phyloP scores from a whole-genome alignment of 768 basidiomycete species.

The Ephemerocybe angulata region DNA sequence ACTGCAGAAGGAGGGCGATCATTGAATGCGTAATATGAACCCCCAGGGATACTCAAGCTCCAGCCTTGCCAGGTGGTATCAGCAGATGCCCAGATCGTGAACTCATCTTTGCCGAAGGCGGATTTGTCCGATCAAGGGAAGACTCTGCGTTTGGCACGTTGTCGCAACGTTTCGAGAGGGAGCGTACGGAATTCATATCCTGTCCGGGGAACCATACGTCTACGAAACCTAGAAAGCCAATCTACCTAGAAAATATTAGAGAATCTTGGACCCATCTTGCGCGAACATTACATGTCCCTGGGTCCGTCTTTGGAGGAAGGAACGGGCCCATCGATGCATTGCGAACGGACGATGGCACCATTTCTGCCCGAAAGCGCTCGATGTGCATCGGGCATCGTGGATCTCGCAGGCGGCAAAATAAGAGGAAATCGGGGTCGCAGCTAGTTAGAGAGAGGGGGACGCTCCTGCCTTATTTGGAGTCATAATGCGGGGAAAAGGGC shows the following conservation, averaged over 20 bases:
- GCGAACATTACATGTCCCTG: not conserved
- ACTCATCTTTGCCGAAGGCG: constrained; percentile 37
- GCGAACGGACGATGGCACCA: constrained; percentile 10
- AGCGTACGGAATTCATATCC: constrained; percentile 29
- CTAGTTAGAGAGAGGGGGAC: not conserved
- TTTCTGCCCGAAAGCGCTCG: not conserved
- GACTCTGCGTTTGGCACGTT: constrained; percentile 31
- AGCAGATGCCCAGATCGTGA: constrained; percentile 43
- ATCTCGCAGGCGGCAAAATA: constrained; percentile 11
- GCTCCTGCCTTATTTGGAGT: constrained; percentile 10
- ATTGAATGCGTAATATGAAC: constrained; percentile 49
- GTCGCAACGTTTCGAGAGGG: constrained; percentile 36
- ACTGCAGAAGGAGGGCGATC: constrained; percentile 36
- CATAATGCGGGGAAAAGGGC: constrained; percentile 12
- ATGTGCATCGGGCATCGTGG: constrained; percentile 1
- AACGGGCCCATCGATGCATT: constrained; percentile 10
- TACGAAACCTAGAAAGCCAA: constrained; percentile 30
- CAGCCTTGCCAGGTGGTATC: constrained; percentile 44
- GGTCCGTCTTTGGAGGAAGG: not conserved
- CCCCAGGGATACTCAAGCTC: constrained; percentile 37
- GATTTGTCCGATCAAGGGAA: constrained; percentile 46
- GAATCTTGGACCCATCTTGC: not conserved
- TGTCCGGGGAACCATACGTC: constrained; percentile 20
- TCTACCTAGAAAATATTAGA: constrained; percentile 15
- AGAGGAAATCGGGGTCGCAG: not conserved